Conservation (phyloP, 805 yeast genomes). For the Kodamaea neixiangensis region DNA sequence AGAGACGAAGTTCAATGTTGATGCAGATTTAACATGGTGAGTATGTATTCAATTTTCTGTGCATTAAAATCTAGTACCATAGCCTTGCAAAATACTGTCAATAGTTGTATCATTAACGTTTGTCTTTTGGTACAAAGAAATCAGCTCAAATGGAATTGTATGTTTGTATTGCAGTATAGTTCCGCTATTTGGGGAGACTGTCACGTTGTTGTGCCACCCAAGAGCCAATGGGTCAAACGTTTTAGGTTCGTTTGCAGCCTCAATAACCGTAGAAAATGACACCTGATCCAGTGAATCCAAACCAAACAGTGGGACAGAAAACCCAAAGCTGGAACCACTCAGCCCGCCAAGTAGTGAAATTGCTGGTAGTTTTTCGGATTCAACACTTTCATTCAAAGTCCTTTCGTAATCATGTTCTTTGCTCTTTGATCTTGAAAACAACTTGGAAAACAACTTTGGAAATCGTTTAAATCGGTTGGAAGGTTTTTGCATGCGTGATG, state of each 20-base stretch:
- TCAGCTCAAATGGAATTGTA: background rate
- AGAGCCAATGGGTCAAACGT: background rate
- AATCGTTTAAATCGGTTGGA: background rate
- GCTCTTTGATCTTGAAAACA: background rate
- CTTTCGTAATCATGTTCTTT: background rate
- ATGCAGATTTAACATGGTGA: constrained; percentile 11
- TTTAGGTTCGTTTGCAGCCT: background rate
- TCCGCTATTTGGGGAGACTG: background rate
- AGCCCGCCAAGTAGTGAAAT: background rate
- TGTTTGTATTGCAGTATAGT: background rate
- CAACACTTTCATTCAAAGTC: background rate
- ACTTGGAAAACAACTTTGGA: background rate
- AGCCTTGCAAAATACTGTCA: background rate
- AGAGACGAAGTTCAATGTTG: background rate
- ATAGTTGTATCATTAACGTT: background rate
- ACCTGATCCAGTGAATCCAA: background rate
- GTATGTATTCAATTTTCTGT: background rate
- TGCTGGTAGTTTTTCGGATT: background rate
- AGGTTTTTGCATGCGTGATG: background rate
- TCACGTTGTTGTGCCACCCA: background rate
- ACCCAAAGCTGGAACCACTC: background rate
- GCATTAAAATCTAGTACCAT: background rate
- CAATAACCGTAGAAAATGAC: background rate
- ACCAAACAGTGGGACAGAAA: background rate
- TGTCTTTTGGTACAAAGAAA: background rate